Evolutionary conservation across 176 grass and related monocot species (phyloP).

Genomic region (Rhipidocladum racemiflorum): DNA sequence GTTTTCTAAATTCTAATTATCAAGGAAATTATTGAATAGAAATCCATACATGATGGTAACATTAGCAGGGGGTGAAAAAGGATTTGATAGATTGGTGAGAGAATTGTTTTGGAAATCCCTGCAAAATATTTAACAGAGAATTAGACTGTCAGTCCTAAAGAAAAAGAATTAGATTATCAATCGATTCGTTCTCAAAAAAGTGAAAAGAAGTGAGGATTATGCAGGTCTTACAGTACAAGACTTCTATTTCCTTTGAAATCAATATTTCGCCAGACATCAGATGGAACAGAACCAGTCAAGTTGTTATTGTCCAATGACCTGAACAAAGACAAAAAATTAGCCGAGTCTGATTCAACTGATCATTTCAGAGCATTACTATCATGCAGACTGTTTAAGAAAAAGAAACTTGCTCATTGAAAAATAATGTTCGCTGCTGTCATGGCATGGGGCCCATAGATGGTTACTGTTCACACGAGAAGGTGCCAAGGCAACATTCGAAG

Average conservation of each 20-base stretch:
- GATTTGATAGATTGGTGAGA: conserved; percentile 52
- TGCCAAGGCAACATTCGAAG: background rate
- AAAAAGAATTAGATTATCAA: background rate
- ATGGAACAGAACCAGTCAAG: conserved; percentile 59
- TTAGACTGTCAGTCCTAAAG: background rate
- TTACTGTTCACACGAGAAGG: background rate
- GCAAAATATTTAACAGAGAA: conserved; percentile 29
- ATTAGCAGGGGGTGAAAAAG: conserved; percentile 58
- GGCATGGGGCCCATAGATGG: background rate
- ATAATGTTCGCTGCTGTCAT: background rate
- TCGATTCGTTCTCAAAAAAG: background rate
- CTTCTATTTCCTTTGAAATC: conserved; percentile 55
- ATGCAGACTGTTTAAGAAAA: conserved; percentile 8
- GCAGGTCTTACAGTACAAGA: conserved; percentile 51
- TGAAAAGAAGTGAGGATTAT: background rate
- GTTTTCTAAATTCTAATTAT: background rate
- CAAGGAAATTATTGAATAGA: background rate
- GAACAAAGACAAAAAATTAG: conserved; percentile 26
- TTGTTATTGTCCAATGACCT: conserved; percentile 65
- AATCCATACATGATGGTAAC: conserved; percentile 67
- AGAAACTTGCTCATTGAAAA: conserved; percentile 7
- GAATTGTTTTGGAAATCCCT: conserved; percentile 77
- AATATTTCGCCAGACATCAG: conserved; percentile 58
- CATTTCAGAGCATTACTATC: conserved; percentile 2
- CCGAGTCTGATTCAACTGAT: background rate